Evolutionary conservation across 2,329 filamentous ascomycete species (phyloP).

Genomic region (Colletotrichum scovillei): DNA sequence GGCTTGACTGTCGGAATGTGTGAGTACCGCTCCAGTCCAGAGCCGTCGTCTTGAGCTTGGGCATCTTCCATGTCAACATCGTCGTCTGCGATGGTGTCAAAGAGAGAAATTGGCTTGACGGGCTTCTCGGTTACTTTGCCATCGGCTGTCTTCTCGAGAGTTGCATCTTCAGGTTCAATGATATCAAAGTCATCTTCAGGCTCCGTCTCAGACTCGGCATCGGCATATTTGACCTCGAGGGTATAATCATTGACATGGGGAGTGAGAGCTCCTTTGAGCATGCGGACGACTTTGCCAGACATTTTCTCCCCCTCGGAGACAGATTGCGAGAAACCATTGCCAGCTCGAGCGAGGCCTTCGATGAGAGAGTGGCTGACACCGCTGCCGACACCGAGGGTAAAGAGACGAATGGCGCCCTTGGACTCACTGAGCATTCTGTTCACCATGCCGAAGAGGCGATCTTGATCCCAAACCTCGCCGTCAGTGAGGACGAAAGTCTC

Average conservation of each 20-base stretch:
- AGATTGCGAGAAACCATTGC: constrained; percentile 70
- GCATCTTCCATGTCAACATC: constrained; percentile 43
- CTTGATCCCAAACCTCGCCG: constrained; percentile 63
- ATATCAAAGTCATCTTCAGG: constrained; percentile 69
- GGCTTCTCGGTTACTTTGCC: background rate
- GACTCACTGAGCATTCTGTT: constrained; percentile 51
- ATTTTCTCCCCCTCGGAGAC: constrained; percentile 73
- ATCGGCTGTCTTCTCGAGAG: constrained; percentile 48
- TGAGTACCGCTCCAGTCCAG: constrained; percentile 49
- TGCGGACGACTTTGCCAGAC: constrained; percentile 76
- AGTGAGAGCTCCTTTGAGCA: constrained; percentile 77
- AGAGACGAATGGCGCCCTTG: constrained; percentile 60
- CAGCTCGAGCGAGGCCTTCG: constrained; percentile 64
- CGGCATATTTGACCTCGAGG: constrained; percentile 69
- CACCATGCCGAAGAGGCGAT: constrained; percentile 57
- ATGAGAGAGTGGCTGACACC: constrained; percentile 63
- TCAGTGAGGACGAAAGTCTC: constrained; percentile 69
- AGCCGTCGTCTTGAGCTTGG: constrained; percentile 35
- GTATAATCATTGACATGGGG: constrained; percentile 74
- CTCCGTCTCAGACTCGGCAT: constrained; percentile 34
- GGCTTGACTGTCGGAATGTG: constrained; percentile 62
- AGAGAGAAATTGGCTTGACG: constrained; percentile 68
- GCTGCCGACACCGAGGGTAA: constrained; percentile 65
- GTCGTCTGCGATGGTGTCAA: constrained; percentile 60
- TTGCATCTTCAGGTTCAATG: constrained; percentile 62